Conservation (phyloP, 192 early-diverging fungal genomes). For the Coemansia guatemalensis region DNA sequence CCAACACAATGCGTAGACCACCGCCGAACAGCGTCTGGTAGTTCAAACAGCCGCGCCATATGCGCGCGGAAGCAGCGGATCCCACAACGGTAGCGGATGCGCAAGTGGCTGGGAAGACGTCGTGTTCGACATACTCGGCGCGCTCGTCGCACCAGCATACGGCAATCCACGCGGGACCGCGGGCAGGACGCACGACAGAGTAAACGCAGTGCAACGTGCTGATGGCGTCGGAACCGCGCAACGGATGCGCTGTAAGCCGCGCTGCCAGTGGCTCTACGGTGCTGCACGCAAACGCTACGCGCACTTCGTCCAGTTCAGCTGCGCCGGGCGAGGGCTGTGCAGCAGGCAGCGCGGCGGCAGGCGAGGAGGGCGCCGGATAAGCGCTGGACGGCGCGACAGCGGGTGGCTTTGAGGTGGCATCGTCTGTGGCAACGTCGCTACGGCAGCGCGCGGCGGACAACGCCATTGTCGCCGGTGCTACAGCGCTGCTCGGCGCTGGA, state of each 20-base stretch:
- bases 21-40: conserved; percentile 39
- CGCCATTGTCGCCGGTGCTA: conserved; percentile 33
- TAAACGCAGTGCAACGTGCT: conserved; percentile 47
- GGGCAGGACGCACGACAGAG: conserved; percentile 3
- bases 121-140: conserved; percentile 51
- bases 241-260: conserved; percentile 29
- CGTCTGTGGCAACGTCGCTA: conserved; percentile 10
- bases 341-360: background rate
- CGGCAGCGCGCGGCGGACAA: conserved; percentile 16
- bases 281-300: conserved; percentile 14
- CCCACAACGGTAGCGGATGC: background rate
- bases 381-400: conserved; percentile 1
- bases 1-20: conserved; percentile 34
- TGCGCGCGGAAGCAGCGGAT: conserved; percentile 16
- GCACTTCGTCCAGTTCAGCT: conserved; percentile 29
- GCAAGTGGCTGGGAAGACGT: conserved; percentile 11
- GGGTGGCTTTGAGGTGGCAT: background rate
- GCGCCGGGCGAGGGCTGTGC: background rate
- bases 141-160: conserved; percentile 55
- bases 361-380: background rate
- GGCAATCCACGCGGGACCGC: conserved; percentile 21
- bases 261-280: conserved; percentile 3
- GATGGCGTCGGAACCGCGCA: conserved; percentile 27
- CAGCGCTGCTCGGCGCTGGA: conserved; percentile 17
- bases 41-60: conserved; percentile 42